Evolutionary conservation across 768 basidiomycete species (phyloP).

Genomic region (Scleroderma citrinum): DNA sequence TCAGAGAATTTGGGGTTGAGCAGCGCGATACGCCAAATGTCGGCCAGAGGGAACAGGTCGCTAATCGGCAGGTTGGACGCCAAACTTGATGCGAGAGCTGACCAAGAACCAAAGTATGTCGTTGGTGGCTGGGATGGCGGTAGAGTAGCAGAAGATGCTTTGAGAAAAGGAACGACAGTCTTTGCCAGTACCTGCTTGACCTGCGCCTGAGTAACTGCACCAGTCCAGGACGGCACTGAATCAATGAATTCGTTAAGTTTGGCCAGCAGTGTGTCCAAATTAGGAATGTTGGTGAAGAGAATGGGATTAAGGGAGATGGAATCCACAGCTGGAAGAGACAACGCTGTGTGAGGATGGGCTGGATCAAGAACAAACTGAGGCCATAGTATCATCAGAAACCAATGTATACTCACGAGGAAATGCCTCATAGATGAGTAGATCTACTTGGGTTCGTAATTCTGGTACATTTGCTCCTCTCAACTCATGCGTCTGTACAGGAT

Average conservation of each 20-base stretch:
- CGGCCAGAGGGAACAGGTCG: conserved; percentile 73
- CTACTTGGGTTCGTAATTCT: conserved; percentile 69
- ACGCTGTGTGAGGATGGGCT: conserved; percentile 73
- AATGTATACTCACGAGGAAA: conserved; percentile 64
- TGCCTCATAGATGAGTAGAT: conserved; percentile 67
- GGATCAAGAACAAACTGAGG: conserved; percentile 2
- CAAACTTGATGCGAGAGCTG: conserved; percentile 40
- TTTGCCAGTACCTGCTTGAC: conserved; percentile 46
- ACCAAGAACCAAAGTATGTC: conserved; percentile 42
- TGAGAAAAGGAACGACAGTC: conserved; percentile 59
- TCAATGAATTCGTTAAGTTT: conserved; percentile 67
- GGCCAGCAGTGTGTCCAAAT: conserved; percentile 52
- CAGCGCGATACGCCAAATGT: conserved; percentile 76
- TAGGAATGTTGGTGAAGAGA: conserved; percentile 66
- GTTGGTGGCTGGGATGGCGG: conserved; percentile 25
- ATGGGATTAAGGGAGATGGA: conserved; percentile 69
- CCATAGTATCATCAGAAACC: background rate
- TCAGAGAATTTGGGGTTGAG: conserved; percentile 54
- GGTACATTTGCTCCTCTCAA: conserved; percentile 64
- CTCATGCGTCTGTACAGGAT: conserved; percentile 50
- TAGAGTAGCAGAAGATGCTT: conserved; percentile 38
- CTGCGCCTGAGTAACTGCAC: conserved; percentile 27
- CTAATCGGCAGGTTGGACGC: conserved; percentile 40
- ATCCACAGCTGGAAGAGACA: conserved; percentile 55
- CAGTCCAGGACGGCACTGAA: conserved; percentile 29